Conservation (phyloP, 345 rosid species). For the Viola odorata region DNA sequence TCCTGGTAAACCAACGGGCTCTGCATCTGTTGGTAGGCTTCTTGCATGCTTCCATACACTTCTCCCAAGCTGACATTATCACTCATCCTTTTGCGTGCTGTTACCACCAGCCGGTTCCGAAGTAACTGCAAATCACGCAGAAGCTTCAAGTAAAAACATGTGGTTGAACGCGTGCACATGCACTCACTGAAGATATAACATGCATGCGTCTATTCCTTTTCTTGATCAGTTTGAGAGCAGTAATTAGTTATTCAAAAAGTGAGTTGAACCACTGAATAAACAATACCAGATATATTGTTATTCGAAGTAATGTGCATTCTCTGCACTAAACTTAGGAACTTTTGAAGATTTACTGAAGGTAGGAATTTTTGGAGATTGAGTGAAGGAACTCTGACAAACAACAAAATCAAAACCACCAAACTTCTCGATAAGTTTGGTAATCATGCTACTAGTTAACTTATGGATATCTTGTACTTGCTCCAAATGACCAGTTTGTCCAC, state of each 20-base stretch:
- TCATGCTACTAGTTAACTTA: constrained; percentile 50
- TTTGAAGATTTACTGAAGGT: constrained; percentile 1
- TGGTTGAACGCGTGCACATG: too few relatives aligned
- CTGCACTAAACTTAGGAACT: not conserved
- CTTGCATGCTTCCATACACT: constrained; percentile 30
- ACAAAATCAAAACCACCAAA: constrained; percentile 66
- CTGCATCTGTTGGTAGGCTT: constrained; percentile 23
- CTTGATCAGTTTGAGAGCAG: too few relatives aligned
- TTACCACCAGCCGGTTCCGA: constrained; percentile 19
- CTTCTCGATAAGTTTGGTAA: constrained; percentile 39
- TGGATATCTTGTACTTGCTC: constrained; percentile 60
- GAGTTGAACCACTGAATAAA: not conserved
- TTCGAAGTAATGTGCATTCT: constrained; percentile 37
- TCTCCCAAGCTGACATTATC: constrained; percentile 17
- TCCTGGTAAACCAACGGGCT: constrained; percentile 16
- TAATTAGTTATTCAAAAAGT: too few relatives aligned
- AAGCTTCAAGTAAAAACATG: not conserved
- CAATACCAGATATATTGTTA: not conserved
- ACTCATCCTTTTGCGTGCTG: constrained; percentile 19
- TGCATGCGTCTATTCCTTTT: too few relatives aligned
- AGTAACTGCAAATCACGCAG: constrained; percentile 13
- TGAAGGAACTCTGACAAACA: constrained; percentile 65
- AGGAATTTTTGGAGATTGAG: constrained; percentile 22
- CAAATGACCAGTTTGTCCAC: constrained; percentile 71
- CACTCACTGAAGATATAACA: too few relatives aligned